These are phyloP conservation scores for Trametes sp. DNA, from an alignment of 1,284 basidiomycete species.

Conservation along the genomic window DNA sequence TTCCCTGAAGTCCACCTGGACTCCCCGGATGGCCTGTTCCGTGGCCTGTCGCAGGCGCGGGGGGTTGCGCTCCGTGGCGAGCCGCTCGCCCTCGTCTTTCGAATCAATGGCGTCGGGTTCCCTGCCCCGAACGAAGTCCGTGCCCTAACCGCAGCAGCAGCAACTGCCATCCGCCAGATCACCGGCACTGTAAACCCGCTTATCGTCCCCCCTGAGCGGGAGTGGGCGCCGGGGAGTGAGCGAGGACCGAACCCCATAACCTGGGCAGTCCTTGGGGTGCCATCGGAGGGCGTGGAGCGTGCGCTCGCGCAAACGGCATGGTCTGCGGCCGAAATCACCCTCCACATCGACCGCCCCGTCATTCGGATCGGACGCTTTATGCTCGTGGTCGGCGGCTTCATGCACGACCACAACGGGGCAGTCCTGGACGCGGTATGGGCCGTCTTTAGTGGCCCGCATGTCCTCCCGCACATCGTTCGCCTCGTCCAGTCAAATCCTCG, in stretches of 20 bases:
- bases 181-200: not conserved
- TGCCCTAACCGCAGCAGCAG: not conserved
- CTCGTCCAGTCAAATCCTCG: not conserved
- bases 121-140: not conserved
- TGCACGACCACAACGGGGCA: not conserved
- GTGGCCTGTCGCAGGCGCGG: too few species aligned
- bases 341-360: not conserved
- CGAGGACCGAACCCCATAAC: not conserved
- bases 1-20: too few species aligned
- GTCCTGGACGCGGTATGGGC: not conserved
- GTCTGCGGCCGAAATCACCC: not conserved
- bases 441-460: not conserved
- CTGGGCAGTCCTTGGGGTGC: not conserved
- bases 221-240: constrained; percentile 1
- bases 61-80: too few species aligned
- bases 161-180: not conserved
- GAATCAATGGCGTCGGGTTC: not conserved
- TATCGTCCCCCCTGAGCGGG: not conserved
- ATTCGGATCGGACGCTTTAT: not conserved
- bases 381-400: not conserved
- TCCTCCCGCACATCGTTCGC: not conserved
- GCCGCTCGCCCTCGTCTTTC: too few species aligned
- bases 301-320: not conserved
- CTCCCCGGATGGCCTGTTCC: too few species aligned
- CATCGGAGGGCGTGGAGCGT: not conserved